A percentile compares a stretch with the other conserved stretches of the same genome.
Conservation (phyloP, 441 rosid species). For the Pelargonium fulgidum region DNA sequence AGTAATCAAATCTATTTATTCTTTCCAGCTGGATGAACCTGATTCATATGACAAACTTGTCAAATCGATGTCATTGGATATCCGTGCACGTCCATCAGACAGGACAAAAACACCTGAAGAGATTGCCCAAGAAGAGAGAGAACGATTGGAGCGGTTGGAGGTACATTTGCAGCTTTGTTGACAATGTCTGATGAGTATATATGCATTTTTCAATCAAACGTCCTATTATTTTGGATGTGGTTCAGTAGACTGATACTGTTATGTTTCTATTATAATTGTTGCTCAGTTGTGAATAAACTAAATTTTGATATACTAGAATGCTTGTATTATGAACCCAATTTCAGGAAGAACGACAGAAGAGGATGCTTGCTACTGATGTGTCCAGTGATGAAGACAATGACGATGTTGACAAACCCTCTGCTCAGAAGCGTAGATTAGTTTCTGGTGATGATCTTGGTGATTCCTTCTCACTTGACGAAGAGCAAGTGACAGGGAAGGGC, state of each 20-base stretch:
- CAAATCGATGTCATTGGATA: slow-evolving; percentile 50
- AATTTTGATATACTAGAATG: not conserved
- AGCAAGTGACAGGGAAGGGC: slow-evolving; percentile 45
- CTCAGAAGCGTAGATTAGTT: slow-evolving; percentile 33
- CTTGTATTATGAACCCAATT: slow-evolving; percentile 16
- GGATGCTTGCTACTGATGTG: slow-evolving; percentile 68
- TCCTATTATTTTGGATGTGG: not conserved
- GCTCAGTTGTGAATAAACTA: not conserved
- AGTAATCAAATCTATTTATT: slow-evolving; percentile 2
- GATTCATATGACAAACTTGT: slow-evolving; percentile 58
- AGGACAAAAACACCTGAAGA: slow-evolving; percentile 87
- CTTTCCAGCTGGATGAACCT: slow-evolving; percentile 33
- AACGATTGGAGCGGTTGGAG: slow-evolving; percentile 67
- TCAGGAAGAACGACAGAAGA: slow-evolving; percentile 71
- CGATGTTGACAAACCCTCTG: slow-evolving; percentile 34
- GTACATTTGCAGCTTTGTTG: slow-evolving; percentile 31
- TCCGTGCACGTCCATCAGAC: slow-evolving; percentile 74
- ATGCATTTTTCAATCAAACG: slow-evolving; percentile 8
- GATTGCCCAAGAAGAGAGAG: slow-evolving; percentile 81
- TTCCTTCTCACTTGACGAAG: slow-evolving; percentile 62
- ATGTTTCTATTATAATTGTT: not conserved
- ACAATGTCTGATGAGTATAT: slow-evolving; percentile 1
- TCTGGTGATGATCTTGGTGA: slow-evolving; percentile 95
- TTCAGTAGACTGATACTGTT: not conserved
- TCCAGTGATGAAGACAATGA: slow-evolving; percentile 68